Base-by-base conservation (phyloP, 1,284 basidiomycete genomes). In the Cryptococcus floricola region DNA sequence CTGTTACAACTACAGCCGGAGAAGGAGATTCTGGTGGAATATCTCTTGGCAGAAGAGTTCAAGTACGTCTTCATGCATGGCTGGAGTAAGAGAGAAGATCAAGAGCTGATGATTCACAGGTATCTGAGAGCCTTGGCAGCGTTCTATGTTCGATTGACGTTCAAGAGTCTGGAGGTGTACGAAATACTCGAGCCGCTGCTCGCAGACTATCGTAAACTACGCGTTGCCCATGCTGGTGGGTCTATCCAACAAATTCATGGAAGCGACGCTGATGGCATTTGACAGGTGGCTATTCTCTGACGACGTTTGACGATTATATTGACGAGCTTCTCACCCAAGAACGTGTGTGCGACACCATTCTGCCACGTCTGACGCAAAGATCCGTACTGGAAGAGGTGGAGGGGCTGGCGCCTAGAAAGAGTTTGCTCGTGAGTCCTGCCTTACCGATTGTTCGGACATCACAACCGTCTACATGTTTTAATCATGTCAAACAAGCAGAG, bases 1-100 rank as follows among this genome's bases (percentile, higher is more conserved):
- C 81, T 99, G 53, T 80, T 99, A 28, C 96, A 98, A 77, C 87
- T 99, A 48, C 95, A 98, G 71, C 96, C 96, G 1, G 91, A 98
- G 77, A 92, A 92, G 72, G 91, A 95, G 75, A 98, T 98, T 59
- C 75, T 98, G 48, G 78, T 96, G 5, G 96, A 98, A 70, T 99
- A 99, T 72, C 80, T 99, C 19, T 84, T 87, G 58, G 92, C 91
- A 3, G 91, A 95, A 59, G 95, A 98, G 73, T 98, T 98, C 83
- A 99, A 99, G 93, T 95, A 68, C 63, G 88, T 81, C 6, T 38
- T 43, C 25, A 16, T 46, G 25, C 27, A 23, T 16, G 18, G 8
- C 19, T 23, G 18, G 12, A 27, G 10, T 46, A 19, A 1, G 31
- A 1, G 19, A 46, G 38, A 6, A n/a, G 23, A 23, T 23, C 23